phyloP scores from a whole-genome alignment of 1,284 basidiomycete species.

The Fomitopsis betulina region DNA sequence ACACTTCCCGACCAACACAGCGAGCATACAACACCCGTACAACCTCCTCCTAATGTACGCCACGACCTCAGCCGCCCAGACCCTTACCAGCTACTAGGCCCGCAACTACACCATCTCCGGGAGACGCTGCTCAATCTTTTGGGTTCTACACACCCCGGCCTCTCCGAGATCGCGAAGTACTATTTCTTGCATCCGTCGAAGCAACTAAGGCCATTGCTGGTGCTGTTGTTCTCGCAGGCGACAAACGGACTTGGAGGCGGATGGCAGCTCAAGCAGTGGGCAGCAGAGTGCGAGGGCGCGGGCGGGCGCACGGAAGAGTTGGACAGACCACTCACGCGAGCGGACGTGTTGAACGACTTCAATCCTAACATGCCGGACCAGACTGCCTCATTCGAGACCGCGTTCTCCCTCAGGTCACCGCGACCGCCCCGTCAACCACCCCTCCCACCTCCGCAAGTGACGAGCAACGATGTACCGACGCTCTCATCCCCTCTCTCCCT shows the following conservation, averaged over 20 bases:
- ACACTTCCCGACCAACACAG: conserved; percentile 14
- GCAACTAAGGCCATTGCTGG: conserved; percentile 87
- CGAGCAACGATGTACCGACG: conserved; percentile 20
- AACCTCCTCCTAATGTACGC: conserved; percentile 10
- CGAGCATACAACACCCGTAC: conserved; percentile 10
- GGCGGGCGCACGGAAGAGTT: conserved; percentile 45
- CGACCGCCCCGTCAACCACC: conserved; percentile 34
- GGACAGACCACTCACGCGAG: conserved; percentile 66
- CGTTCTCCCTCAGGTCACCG: conserved; percentile 41
- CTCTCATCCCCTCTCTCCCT: conserved; percentile 33
- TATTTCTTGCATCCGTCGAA: conserved; percentile 90
- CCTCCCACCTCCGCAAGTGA: conserved; percentile 34
- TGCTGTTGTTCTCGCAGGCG: conserved; percentile 88
- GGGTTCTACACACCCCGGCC: conserved; percentile 84
- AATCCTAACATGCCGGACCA: conserved; percentile 78
- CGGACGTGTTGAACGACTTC: conserved; percentile 81
- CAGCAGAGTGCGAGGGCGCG: conserved; percentile 39
- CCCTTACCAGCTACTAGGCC: conserved; percentile 65
- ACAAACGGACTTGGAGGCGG: conserved; percentile 75
- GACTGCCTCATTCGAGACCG: conserved; percentile 47
- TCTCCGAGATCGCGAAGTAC: conserved; percentile 88
- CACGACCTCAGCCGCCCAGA: conserved; percentile 36
- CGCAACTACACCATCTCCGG: conserved; percentile 75
- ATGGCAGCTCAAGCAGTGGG: conserved; percentile 45
- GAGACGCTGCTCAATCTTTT: conserved; percentile 77